Percentiles rank a stretch among this genome's conserved stretches.
Evolutionary conservation across 768 basidiomycete genomes (phyloP).

Genomic region (Pholiota microspora): DNA sequence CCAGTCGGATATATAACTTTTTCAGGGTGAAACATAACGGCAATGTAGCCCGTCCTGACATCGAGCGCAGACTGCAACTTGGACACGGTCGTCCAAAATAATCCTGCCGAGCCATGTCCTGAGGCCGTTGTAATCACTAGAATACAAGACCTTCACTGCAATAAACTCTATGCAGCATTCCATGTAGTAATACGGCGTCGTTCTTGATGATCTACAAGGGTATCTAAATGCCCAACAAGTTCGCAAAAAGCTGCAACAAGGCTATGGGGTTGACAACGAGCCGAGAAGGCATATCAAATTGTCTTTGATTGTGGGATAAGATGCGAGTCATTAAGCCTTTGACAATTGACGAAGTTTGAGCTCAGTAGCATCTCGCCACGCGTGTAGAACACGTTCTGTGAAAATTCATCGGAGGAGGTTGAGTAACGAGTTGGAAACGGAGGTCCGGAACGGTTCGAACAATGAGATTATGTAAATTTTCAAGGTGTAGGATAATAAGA

Average conservation of each 20-base stretch:
- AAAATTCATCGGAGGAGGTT: neutral
- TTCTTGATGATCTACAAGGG: neutral
- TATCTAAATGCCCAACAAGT: neutral
- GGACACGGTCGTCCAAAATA: neutral
- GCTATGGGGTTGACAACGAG: neutral
- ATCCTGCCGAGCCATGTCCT: neutral
- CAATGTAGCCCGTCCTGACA: neutral
- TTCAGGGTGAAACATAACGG: constrained; percentile 6
- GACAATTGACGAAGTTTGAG: neutral
- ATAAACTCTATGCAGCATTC: neutral
- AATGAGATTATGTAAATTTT: neutral
- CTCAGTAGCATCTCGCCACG: neutral
- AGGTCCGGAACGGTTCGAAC: neutral
- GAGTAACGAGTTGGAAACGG: neutral
- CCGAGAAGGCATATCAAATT: neutral
- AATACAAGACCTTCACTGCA: neutral
- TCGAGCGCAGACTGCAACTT: neutral
- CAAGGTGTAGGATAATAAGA: neutral
- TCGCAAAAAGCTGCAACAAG: neutral
- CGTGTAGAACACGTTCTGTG: neutral
- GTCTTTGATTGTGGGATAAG: neutral
- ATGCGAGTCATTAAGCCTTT: too few species aligned
- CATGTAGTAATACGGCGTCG: neutral
- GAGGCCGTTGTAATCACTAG: neutral
- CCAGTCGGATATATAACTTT: neutral